Conservation (phyloP, 1,284 basidiomycete genomes). For the Agaricales sp. region DNA sequence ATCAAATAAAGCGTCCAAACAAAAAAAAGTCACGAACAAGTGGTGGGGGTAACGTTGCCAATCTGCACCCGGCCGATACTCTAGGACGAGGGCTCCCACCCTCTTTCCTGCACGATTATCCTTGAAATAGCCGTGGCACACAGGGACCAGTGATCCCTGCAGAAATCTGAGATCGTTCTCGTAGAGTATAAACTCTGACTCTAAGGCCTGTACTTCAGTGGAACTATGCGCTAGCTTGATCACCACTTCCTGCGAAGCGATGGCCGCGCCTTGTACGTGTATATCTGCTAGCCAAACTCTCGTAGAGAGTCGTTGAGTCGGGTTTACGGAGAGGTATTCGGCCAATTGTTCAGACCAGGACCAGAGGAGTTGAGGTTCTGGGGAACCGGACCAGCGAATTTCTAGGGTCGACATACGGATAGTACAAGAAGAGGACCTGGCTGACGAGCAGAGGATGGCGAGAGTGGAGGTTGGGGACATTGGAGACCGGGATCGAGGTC, state of each 20-base stretch:
- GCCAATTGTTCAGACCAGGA: background rate
- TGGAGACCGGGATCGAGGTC: too few relatives aligned
- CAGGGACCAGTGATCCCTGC: conserved; percentile 24
- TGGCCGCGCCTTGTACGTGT: background rate
- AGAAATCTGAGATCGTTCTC: conserved; percentile 16
- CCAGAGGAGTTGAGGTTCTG: background rate
- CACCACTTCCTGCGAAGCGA: conserved; percentile 9
- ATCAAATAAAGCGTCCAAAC: too few relatives aligned
- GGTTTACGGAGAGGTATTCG: background rate
- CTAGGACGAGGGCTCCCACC: conserved; percentile 25
- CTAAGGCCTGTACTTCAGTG: conserved; percentile 14
- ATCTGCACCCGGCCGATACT: conserved; percentile 21
- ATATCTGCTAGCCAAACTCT: conserved; percentile 1
- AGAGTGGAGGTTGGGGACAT: background rate
- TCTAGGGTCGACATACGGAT: background rate
- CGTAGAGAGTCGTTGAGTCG: conserved; percentile 9
- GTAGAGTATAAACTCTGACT: conserved; percentile 20
- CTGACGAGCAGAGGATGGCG: background rate
- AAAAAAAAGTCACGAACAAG: conserved; percentile 13
- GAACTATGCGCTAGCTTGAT: conserved; percentile 18
- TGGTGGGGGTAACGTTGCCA: conserved; percentile 11
- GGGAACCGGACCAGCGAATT: background rate
- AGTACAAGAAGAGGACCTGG: too few relatives aligned
- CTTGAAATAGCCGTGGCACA: conserved; percentile 21
- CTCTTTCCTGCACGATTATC: conserved; percentile 14